Evolutionary conservation across 1,284 basidiomycete species (phyloP), one percentile per base, ranked within the genome.

Genomic region (Moniliophthora roreri): DNA sequence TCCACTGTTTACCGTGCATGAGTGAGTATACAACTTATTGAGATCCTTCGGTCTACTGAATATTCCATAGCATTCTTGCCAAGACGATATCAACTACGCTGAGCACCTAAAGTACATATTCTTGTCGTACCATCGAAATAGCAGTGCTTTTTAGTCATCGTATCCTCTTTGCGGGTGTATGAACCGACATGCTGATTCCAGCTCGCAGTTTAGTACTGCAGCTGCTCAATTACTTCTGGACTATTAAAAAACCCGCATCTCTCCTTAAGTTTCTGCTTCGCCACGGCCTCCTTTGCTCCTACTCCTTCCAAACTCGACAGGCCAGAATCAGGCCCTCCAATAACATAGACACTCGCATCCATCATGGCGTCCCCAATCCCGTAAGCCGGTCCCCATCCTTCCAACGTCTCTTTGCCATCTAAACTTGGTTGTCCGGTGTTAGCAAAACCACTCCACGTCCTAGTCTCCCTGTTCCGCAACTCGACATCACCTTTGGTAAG

Each of bases 1-100:
- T 58, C 81, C 81, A 15, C 53, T 82, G 23, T 83, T 80, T 56
- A 78, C 78, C 11, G 72, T 83, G 35, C 81, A 82, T 55, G 69
- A 79, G 80, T 80, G 53, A 57, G 75, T 65, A 3, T 21, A 26
- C n/a, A 48, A 37, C 37, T 13, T 35, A 21, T 18, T 28, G 13
- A 21, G 15, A 18, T 15, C 13, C 23, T 50, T 10, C 45, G 13
- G 39, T 16, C 50, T 21, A 60, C 52, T 51, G 52, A 51, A 28
- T n/a, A 42, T 47, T 20, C 50, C 38, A 21, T 53, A 80, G 78
- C 56, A 67, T 75, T 52, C 68, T 78, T 45, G 75, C 76, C 28
- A 75, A 78, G 62, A 71, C 71, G 11, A 69, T 79, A 47, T 69
- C 76, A 15, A 78, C 75, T 5, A 59, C 61, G 16, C 65, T 79